Percentiles rank a stretch among this genome's conserved stretches.
Conservation (phyloP, 1,284 basidiomycete species). For the Wallemia hederae region DNA sequence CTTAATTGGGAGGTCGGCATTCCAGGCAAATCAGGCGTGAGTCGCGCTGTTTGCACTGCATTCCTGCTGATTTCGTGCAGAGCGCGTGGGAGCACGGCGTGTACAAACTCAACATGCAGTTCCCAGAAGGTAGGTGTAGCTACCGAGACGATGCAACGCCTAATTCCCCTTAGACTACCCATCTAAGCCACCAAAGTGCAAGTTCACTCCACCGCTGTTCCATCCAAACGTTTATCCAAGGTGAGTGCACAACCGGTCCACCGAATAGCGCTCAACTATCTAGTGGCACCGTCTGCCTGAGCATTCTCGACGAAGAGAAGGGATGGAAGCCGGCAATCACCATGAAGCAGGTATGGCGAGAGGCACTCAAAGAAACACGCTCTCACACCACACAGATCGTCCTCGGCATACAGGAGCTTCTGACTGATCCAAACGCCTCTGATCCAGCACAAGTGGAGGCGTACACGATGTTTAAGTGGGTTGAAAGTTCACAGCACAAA, state of each 20-base stretch:
- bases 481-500: slow-evolving; percentile 4
- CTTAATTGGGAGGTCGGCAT: neutral
- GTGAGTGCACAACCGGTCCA: neutral
- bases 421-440: slow-evolving; percentile 76
- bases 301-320: slow-evolving; percentile 96
- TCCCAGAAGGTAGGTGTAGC: slow-evolving; percentile 50
- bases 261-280: neutral
- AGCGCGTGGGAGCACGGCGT: slow-evolving; percentile 89
- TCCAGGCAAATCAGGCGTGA: neutral
- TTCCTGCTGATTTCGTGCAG: slow-evolving; percentile 21
- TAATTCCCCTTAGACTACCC: slow-evolving; percentile 40
- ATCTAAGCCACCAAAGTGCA: slow-evolving; percentile 87
- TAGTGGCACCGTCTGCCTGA: slow-evolving; percentile 87
- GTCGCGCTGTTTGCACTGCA: slow-evolving; percentile 9
- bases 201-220: slow-evolving; percentile 85
- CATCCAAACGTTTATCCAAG: slow-evolving; percentile 96
- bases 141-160: slow-evolving; percentile 3
- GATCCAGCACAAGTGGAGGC: slow-evolving; percentile 93
- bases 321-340: slow-evolving; percentile 97
- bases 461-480: slow-evolving; percentile 89
- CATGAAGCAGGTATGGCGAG: slow-evolving; percentile 57
- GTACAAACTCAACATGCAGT: slow-evolving; percentile 75
- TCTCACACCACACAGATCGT: slow-evolving; percentile 32
- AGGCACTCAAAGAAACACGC: neutral
- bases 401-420: slow-evolving; percentile 73